Conservation (phyloP, 805 yeast genomes). For the Cyberlindnera xylosilytica region DNA sequence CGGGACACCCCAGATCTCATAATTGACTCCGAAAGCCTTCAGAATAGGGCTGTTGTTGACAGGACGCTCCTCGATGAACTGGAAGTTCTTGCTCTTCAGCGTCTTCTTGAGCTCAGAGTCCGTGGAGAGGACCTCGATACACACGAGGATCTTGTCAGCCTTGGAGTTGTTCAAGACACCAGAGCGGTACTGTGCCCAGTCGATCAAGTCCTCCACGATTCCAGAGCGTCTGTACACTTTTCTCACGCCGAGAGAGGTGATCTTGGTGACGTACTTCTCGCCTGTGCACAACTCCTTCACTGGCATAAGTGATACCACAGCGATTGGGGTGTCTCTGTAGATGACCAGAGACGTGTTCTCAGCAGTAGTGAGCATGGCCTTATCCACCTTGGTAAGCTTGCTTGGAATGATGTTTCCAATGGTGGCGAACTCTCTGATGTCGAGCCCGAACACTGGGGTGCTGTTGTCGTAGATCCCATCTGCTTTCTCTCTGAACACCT, state of each 20-base stretch:
- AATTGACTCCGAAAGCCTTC: conserved; percentile 17
- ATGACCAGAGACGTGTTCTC: conserved; percentile 52
- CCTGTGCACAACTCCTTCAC: conserved; percentile 39
- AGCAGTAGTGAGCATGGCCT: conserved; percentile 34
- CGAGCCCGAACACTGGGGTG: conserved; percentile 45
- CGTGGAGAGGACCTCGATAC: conserved; percentile 49
- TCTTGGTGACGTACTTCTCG: conserved; percentile 45
- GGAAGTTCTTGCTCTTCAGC: conserved; percentile 43
- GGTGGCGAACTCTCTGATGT: conserved; percentile 46
- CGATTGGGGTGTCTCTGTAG: conserved; percentile 73
- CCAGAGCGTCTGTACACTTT: conserved; percentile 66
- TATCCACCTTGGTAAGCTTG: conserved; percentile 20
- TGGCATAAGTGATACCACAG: conserved; percentile 47
- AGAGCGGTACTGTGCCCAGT: conserved; percentile 54
- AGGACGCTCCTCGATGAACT: conserved; percentile 26
- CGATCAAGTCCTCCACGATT: conserved; percentile 58
- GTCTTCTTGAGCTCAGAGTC: conserved; percentile 39
- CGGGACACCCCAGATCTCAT: conserved; percentile 26
- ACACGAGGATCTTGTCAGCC: conserved; percentile 34
- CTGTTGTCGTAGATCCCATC: conserved; percentile 36
- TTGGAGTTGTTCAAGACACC: conserved; percentile 35
- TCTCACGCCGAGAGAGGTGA: conserved; percentile 60
- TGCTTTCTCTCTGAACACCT: conserved; percentile 43
- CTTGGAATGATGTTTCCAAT: conserved; percentile 22
- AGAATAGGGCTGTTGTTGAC: conserved; percentile 15